phyloP scores from a whole-genome alignment of 768 basidiomycete species.

The Hortiboletus campestris region DNA sequence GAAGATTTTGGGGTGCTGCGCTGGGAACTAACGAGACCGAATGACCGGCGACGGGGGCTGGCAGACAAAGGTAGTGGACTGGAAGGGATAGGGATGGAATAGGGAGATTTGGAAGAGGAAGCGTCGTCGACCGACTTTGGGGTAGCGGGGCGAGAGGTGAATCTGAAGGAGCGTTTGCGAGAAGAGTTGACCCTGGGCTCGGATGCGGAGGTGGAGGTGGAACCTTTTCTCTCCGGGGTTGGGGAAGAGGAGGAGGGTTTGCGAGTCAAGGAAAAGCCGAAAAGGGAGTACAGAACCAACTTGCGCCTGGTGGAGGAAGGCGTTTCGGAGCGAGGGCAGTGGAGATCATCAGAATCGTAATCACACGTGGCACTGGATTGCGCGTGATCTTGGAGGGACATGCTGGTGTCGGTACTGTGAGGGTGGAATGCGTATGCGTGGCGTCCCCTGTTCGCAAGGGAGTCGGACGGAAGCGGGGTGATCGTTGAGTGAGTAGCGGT shows the following conservation, averaged over 20 bases:
- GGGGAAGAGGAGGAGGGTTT: conserved; percentile 22
- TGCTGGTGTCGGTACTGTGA: conserved; percentile 14
- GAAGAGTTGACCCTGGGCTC: conserved; percentile 15
- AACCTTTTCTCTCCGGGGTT: conserved; percentile 21
- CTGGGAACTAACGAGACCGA: conserved; percentile 30
- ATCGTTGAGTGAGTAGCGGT: conserved; percentile 61
- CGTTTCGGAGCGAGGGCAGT: conserved; percentile 25
- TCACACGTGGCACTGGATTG: conserved; percentile 6
- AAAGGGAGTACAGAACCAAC: conserved; percentile 21
- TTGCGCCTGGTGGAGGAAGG: conserved; percentile 28
- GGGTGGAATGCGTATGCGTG: conserved; percentile 17
- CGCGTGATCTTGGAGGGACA: conserved; percentile 12
- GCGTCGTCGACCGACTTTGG: conserved; percentile 28
- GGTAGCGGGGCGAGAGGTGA: conserved; percentile 29
- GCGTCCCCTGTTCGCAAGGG: conserved; percentile 20
- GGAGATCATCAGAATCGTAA: conserved; percentile 21
- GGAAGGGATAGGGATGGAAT: conserved; percentile 29
- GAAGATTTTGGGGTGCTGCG: conserved; percentile 32
- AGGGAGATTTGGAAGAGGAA: conserved; percentile 16
- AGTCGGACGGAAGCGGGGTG: conserved; percentile 53
- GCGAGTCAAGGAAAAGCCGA: conserved; percentile 31
- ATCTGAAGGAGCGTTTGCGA: conserved; percentile 33
- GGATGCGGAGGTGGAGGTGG: conserved; percentile 24
- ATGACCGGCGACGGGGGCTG: conserved; percentile 34
- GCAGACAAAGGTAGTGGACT: conserved; percentile 32